Conservation (phyloP, 352 stramenopile genomes). For the Phytopythium delawarense region DNA sequence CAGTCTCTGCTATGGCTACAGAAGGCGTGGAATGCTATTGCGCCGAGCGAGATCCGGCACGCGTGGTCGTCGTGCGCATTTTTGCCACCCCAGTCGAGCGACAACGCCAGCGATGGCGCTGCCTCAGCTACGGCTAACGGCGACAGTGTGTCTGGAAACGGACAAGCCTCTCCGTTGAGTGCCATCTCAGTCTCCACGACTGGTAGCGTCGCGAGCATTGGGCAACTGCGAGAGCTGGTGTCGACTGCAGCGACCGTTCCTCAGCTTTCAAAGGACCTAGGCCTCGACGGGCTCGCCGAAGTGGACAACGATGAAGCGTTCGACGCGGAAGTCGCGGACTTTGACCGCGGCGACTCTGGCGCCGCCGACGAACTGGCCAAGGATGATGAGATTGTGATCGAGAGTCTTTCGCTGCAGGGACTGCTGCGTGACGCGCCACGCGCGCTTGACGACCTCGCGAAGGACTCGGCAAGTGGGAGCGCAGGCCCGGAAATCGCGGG, state of each 20-base stretch:
- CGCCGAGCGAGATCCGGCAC: conserved; percentile 27
- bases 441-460: conserved; percentile 20
- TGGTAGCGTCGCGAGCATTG: conserved; percentile 2
- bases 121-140: conserved; percentile 5
- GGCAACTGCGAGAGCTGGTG: conserved; percentile 18
- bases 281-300: conserved; percentile 23
- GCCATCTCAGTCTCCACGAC: background rate
- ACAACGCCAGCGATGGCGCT: conserved; percentile 13
- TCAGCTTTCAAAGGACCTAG: conserved; percentile 24
- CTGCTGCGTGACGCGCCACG: conserved; percentile 41
- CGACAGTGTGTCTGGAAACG: conserved; percentile 8
- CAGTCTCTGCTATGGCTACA: conserved; percentile 45
- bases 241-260: conserved; percentile 17
- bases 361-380: conserved; percentile 30
- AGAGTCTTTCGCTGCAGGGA: conserved; percentile 49
- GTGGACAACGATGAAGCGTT: conserved; percentile 11
- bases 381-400: conserved; percentile 60
- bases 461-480: conserved; percentile 11
- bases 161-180: background rate
- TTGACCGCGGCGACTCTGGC: conserved; percentile 34
- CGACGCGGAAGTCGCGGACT: conserved; percentile 35
- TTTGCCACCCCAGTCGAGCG: conserved; percentile 22
- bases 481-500: conserved; percentile 22
- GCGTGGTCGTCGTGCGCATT: conserved; percentile 38
- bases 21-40: conserved; percentile 35